Evolutionary conservation across 164 flowering plant genomes (phyloP).

Genomic region (Tetrastigma voinierianum): DNA sequence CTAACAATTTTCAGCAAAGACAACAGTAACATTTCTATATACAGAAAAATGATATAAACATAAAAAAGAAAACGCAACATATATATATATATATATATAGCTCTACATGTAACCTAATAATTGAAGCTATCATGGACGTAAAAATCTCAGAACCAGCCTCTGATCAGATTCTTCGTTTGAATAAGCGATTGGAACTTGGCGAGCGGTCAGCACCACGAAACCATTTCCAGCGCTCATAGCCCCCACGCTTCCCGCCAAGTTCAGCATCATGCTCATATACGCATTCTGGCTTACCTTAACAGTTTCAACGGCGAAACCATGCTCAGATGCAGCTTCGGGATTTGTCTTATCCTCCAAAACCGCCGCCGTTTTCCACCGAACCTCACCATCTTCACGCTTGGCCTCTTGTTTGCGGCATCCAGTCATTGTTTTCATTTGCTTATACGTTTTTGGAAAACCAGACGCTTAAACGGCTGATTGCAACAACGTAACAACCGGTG

Average conservation of each 20-base stretch:
- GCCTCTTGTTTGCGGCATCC: conserved; percentile 4
- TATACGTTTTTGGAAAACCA: too few species aligned
- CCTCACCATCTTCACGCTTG: conserved; percentile 20
- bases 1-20: too few species aligned
- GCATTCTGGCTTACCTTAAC: conserved; percentile 28
- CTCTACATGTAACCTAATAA: neutral
- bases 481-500: too few species aligned
- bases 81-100: too few species aligned
- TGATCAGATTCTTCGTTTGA: conserved; percentile 28
- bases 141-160: conserved; percentile 36
- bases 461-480: too few species aligned
- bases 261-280: conserved; percentile 45
- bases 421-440: conserved; percentile 8
- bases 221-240: conserved; percentile 6
- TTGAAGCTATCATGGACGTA: conserved; percentile 32
- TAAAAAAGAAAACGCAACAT: too few species aligned
- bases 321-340: conserved; percentile 20
- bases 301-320: conserved; percentile 33
- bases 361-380: conserved; percentile 16
- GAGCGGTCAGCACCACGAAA: conserved; percentile 26
- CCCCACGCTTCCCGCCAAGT: conserved; percentile 23
- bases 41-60: too few species aligned
- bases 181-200: conserved; percentile 13
- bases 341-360: conserved; percentile 29
- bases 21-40: too few species aligned